Evolutionary conservation across 2,329 filamentous ascomycete species (phyloP), one percentile per base, ranked within the genome.

Genomic region (Hortaea werneckii): DNA sequence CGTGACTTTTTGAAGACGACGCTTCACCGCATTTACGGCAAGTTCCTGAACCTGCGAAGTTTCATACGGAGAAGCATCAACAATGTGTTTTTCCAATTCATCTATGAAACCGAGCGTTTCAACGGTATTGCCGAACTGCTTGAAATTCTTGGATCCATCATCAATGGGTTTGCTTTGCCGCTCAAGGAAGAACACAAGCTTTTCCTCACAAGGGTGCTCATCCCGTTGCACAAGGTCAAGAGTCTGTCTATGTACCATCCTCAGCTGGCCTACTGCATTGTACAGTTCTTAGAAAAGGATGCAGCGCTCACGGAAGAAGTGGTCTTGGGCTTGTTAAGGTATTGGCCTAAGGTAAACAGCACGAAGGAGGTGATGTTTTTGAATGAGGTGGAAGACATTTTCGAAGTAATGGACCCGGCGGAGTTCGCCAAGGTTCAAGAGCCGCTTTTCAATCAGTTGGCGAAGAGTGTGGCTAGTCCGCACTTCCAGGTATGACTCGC

Each of bases 321-420:
- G 51, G 92, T 98, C 41, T 80, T 96, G 54, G 92, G 92, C 40
- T 75, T 98, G 46, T 75, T 98, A 52, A 83, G 92, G 56, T 98
- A 95, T 67, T 98, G 92, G 92, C 92, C 92, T 41, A 98, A 98
- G 74, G 87, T 94, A 58, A 98, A 98, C 70, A 96, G 92, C 69
- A 98, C 92, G 44, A 98, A 98, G 69, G 92, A 98, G 68, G 92
- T 98, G 62, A 98, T 98, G 92, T 98, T 94, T 70, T 73, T 98
- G 58, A 98, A 98, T 60, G 92, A 98, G 67, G 90, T 98, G 30
- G 92, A 98, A 66, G 92, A 98, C 63, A 98, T 98, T 52, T 98
- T 98, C 63, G 92, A 98, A 68, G 92, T 98, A 41, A 98, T 98
- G 92, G 92, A 98, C 62, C 92, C 92, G 13, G 87, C 87, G 52